phyloP scores from a whole-genome alignment of 1,284 basidiomycete genomes.

The Leccinum ponderosum region DNA sequence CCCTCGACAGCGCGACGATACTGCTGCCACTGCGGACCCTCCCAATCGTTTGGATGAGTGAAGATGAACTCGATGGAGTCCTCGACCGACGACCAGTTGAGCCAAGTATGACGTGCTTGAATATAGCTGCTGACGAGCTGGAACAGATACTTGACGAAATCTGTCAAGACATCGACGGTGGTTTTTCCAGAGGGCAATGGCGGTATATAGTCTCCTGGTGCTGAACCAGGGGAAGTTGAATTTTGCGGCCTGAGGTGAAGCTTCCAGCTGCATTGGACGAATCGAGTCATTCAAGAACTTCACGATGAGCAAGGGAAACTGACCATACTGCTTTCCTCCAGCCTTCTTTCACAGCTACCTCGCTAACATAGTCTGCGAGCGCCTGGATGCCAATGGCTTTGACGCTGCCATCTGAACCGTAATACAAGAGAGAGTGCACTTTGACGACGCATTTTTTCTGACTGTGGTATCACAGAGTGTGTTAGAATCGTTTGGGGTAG shows the following conservation, averaged over 20 bases:
- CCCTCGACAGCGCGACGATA: slow-evolving; percentile 35
- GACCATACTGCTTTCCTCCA: neutral
- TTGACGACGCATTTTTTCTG: neutral
- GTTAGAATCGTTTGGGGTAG: neutral
- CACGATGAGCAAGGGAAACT: neutral
- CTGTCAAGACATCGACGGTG: slow-evolving; percentile 45
- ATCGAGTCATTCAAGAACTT: neutral
- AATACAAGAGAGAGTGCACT: neutral
- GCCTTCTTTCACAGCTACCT: neutral
- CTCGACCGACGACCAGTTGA: slow-evolving; percentile 38
- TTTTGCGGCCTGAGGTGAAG: neutral
- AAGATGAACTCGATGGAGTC: slow-evolving; percentile 35
- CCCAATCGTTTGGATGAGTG: neutral
- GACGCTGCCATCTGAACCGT: neutral
- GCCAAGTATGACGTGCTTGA: slow-evolving; percentile 43
- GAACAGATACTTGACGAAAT: slow-evolving; percentile 48
- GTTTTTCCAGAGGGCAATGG: slow-evolving; percentile 3
- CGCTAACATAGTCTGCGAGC: neutral
- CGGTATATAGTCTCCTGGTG: neutral
- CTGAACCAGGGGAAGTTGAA: no score
- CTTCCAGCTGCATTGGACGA: neutral
- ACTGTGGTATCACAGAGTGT: neutral
- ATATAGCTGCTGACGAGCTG: slow-evolving; percentile 46
- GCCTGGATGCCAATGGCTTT: neutral
- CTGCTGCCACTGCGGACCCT: slow-evolving; percentile 37